Evolutionary conservation across 495 filamentous ascomycete species (phyloP).

Genomic region (Trichoderma orchidacearum): DNA sequence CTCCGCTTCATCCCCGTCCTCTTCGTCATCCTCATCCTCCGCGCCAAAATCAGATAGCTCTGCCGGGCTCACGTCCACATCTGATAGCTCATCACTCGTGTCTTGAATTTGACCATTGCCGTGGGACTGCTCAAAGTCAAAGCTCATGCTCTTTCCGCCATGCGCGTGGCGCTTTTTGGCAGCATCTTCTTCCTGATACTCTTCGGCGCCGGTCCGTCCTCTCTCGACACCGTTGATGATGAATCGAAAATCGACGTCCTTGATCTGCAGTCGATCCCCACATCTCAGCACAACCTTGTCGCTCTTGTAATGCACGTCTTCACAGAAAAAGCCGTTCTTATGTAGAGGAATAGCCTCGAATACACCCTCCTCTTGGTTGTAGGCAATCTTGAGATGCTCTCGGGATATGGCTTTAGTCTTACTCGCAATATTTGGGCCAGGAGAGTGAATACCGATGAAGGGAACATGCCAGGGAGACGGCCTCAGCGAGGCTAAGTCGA

Average conservation of each 20-base stretch:
- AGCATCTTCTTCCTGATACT: constrained; percentile 25
- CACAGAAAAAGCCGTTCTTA: constrained; percentile 74
- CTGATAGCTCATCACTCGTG: constrained; percentile 28
- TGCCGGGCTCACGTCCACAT: constrained; percentile 5
- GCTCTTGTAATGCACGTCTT: constrained; percentile 55
- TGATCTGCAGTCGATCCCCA: constrained; percentile 65
- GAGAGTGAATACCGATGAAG: constrained; percentile 69
- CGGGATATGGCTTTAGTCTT: constrained; percentile 68
- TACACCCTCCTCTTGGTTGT: constrained; percentile 55
- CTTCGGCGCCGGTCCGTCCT: constrained; percentile 54
- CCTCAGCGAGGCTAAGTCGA: constrained; percentile 35
- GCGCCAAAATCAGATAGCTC: neutral
- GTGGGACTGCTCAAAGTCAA: constrained; percentile 48
- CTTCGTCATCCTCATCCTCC: constrained; percentile 21
- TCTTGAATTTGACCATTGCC: constrained; percentile 32
- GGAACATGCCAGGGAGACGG: constrained; percentile 52
- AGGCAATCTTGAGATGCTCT: constrained; percentile 71
- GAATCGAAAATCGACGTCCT: constrained; percentile 61
- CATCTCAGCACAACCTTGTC: constrained; percentile 53
- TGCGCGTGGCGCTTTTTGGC: constrained; percentile 28
- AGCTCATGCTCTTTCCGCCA: constrained; percentile 47
- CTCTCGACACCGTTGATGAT: constrained; percentile 57
- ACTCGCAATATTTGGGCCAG: constrained; percentile 40
- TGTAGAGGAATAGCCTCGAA: constrained; percentile 77
- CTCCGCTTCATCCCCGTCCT: constrained; percentile 20